These are phyloP conservation scores for Caloboletus firmus DNA, from an alignment of 1,284 basidiomycete genomes.

Conservation along the genomic window DNA sequence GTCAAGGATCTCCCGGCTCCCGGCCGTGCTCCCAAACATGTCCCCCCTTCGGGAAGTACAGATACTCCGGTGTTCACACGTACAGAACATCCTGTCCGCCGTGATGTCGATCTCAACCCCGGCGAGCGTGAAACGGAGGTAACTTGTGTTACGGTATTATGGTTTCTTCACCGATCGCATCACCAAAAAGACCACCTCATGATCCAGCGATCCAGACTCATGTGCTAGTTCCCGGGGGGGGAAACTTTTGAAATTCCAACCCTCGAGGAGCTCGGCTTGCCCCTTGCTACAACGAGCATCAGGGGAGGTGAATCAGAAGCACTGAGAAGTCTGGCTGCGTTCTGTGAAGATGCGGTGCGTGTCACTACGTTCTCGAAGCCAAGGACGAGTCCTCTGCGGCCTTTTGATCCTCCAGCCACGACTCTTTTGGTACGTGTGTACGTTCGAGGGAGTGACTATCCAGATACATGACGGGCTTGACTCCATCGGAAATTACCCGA, in stretches of 20 bases:
- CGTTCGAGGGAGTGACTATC: slow-evolving; percentile 5
- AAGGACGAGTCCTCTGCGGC: slow-evolving; percentile 2
- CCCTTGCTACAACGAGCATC: slow-evolving; percentile 40
- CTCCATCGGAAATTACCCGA: slow-evolving; percentile 26
- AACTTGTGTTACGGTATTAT: slow-evolving; percentile 19
- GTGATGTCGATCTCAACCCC: slow-evolving; percentile 23
- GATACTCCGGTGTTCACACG: slow-evolving; percentile 18
- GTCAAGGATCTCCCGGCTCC: slow-evolving; percentile 16
- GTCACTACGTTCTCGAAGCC: slow-evolving; percentile 49
- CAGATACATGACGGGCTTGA: slow-evolving; percentile 1
- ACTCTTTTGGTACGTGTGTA: slow-evolving; percentile 19
- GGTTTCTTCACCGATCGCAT: slow-evolving; percentile 16
- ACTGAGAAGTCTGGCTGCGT: slow-evolving; percentile 38
- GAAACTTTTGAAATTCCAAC: slow-evolving; percentile 49
- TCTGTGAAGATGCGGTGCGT: slow-evolving; percentile 38
- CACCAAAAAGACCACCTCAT: slow-evolving; percentile 6
- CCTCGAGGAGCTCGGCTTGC: slow-evolving; percentile 45
- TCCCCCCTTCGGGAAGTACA: slow-evolving; percentile 16
- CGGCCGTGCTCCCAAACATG: slow-evolving; percentile 11
- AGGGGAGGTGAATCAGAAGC: slow-evolving; percentile 49
- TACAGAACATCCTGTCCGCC: slow-evolving; percentile 5
- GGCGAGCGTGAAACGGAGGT: slow-evolving; percentile 18
- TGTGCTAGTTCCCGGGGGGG: slow-evolving; percentile 38
- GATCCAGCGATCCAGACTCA: slow-evolving; percentile 31
- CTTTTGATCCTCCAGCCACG: slow-evolving; percentile 19